Evolutionary conservation across 129 eudicot species (phyloP).

Genomic region (Dittrichia graveolens): DNA sequence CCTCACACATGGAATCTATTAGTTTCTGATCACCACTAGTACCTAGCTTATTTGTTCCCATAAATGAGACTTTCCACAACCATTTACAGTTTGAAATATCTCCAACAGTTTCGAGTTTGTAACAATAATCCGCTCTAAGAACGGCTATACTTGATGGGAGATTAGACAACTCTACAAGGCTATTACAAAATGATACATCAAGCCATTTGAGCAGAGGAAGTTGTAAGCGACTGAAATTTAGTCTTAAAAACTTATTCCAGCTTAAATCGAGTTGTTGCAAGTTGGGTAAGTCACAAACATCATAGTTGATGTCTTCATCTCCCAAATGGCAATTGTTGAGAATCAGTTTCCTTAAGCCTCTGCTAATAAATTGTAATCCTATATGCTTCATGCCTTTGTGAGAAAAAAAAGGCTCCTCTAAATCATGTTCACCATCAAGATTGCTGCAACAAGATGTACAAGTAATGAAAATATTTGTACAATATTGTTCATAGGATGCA

Average conservation of each 20-base stretch:
- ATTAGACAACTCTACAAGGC: background rate
- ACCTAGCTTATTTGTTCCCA: conserved; percentile 10
- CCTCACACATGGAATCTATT: conserved; percentile 19
- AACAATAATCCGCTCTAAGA: conserved; percentile 22
- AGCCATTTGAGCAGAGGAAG: conserved; percentile 28
- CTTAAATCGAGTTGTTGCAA: conserved; percentile 23
- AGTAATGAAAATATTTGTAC: too few species aligned
- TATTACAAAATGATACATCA: background rate
- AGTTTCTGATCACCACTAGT: background rate
- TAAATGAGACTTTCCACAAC: conserved; percentile 25
- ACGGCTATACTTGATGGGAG: conserved; percentile 18
- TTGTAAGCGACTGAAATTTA: background rate
- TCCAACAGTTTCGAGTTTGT: conserved; percentile 14
- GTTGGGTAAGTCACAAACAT: conserved; percentile 7
- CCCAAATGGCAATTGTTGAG: conserved; percentile 19
- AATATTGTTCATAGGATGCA: background rate
- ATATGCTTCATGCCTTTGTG: background rate
- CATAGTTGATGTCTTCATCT: conserved; percentile 18
- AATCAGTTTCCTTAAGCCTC: conserved; percentile 4
- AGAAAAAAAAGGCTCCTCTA: background rate
- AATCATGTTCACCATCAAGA: background rate
- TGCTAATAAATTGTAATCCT: background rate
- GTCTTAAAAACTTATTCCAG: background rate
- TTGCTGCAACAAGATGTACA: background rate
- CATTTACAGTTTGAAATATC: conserved; percentile 21